Conservation (phyloP, 1,284 basidiomycete genomes). For the Tilletia horrida region DNA sequence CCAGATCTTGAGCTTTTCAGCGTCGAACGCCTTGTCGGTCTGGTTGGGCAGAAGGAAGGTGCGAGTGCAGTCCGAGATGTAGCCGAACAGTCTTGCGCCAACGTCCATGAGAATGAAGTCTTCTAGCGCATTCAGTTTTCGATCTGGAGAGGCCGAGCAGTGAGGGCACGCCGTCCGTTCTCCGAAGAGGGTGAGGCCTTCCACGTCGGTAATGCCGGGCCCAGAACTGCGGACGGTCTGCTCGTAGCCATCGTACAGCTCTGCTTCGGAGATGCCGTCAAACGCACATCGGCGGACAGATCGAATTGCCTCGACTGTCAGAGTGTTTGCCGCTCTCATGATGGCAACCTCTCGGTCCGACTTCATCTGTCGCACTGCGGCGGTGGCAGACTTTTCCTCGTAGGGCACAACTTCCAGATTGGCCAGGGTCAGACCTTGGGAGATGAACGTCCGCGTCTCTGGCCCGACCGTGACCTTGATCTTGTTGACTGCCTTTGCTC, state of each 20-base stretch:
- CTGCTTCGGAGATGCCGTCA: slow-evolving; percentile 72
- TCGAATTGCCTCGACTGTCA: slow-evolving; percentile 70
- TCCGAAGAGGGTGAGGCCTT: slow-evolving; percentile 71
- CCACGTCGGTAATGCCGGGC: slow-evolving; percentile 63
- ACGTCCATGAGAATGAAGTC: slow-evolving; percentile 78
- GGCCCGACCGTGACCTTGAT: slow-evolving; percentile 64
- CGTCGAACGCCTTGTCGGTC: slow-evolving; percentile 64
- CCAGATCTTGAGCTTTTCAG: slow-evolving; percentile 61
- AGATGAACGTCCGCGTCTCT: slow-evolving; percentile 60
- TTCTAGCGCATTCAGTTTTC: slow-evolving; percentile 61
- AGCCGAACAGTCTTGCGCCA: slow-evolving; percentile 66
- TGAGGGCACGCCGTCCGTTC: slow-evolving; percentile 58
- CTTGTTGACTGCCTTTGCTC: slow-evolving; percentile 24
- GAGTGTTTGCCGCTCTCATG: slow-evolving; percentile 57
- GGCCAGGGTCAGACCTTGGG: slow-evolving; percentile 58
- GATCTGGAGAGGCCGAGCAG: slow-evolving; percentile 54
- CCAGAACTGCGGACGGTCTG: slow-evolving; percentile 26
- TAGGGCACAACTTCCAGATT: slow-evolving; percentile 41
- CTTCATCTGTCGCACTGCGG: slow-evolving; percentile 1
- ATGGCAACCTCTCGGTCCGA: slow-evolving; percentile 17
- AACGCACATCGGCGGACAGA: slow-evolving; percentile 65
- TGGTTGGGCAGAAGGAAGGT: slow-evolving; percentile 26
- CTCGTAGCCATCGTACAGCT: slow-evolving; percentile 57
- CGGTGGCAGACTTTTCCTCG: background rate
- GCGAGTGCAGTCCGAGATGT: slow-evolving; percentile 26